Percentiles rank a stretch among this genome's conserved stretches.
Conservation (phyloP, 176 grass and related monocot species). For the Eleusine coracana region DNA sequence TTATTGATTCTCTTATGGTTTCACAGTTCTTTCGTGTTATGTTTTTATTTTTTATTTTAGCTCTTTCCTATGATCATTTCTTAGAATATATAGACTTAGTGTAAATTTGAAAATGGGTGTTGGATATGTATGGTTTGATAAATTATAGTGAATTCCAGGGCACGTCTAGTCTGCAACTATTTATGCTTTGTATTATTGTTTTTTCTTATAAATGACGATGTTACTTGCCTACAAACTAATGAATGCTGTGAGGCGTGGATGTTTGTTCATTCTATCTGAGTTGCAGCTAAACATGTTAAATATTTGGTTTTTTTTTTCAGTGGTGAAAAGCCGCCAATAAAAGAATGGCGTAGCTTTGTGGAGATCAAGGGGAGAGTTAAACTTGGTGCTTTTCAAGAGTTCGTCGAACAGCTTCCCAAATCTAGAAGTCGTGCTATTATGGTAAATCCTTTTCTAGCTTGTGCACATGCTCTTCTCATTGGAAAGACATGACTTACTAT, state of each 20-base stretch:
- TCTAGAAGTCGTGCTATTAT: constrained; percentile 93
- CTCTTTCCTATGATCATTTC: not conserved
- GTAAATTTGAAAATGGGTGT: not conserved
- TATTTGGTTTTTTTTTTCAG: constrained; percentile 60
- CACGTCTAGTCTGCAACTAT: not conserved
- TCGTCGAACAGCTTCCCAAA: constrained; percentile 84
- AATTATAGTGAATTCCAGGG: not conserved
- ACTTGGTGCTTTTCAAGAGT: constrained; percentile 89
- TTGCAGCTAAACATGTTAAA: constrained; percentile 32
- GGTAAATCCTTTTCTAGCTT: constrained; percentile 65
- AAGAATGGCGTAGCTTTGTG: constrained; percentile 89
- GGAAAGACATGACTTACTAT: constrained; percentile 4
- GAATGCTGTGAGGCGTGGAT: constrained; percentile 2
- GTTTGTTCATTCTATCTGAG: constrained; percentile 24
- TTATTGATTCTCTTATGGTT: not conserved
- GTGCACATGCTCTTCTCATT: not conserved
- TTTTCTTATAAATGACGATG: constrained; percentile 1
- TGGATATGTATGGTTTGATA: not conserved
- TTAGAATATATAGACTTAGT: not conserved
- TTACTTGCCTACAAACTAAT: constrained; percentile 18
- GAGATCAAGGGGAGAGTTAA: constrained; percentile 99
- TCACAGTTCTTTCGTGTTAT: not conserved
- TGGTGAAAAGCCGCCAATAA: constrained; percentile 87
- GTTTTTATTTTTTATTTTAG: not conserved
- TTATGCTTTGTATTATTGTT: not conserved